Conservation (phyloP, 129 eudicot species). For the Helianthus tuberosus region DNA sequence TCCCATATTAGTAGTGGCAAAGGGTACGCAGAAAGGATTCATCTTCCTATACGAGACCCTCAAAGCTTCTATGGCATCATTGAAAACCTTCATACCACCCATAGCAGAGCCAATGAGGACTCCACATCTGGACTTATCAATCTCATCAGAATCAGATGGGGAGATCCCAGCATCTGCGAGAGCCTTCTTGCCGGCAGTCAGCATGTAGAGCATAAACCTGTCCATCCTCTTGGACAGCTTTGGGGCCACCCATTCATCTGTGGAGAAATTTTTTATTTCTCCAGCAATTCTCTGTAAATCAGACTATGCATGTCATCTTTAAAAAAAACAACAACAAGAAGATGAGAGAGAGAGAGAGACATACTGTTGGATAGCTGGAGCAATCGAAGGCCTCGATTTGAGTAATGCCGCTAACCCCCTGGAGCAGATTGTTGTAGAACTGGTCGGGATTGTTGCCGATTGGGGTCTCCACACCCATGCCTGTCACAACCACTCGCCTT, state of each 20-base stretch:
- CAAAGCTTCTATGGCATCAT: constrained; percentile 94
- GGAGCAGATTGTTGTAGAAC: constrained; percentile 75
- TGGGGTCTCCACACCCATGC: constrained; percentile 94
- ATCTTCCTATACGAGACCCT: constrained; percentile 91
- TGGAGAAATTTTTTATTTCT: constrained; percentile 84
- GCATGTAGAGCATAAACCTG: constrained; percentile 95
- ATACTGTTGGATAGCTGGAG: constrained; percentile 80
- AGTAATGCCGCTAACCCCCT: constrained; percentile 86
- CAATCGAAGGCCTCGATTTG: constrained; percentile 88
- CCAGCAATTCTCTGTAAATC: constrained; percentile 88
- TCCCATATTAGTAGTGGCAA: constrained; percentile 97
- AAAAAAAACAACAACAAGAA: too few relatives aligned
- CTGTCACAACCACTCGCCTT: constrained; percentile 93
- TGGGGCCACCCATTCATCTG: constrained; percentile 91
- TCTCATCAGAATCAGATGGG: constrained; percentile 49
- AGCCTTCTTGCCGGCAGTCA: constrained; percentile 96
- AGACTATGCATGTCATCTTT: too few relatives aligned
- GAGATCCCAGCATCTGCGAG: constrained; percentile 81
- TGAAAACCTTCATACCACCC: constrained; percentile 99
- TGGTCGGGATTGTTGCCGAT: constrained; percentile 70
- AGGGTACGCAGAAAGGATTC: constrained; percentile 96
- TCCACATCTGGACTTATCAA: constrained; percentile 80
- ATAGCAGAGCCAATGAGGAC: constrained; percentile 92
- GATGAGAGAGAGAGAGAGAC: constrained; percentile 10
- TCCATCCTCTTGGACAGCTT: constrained; percentile 90